Evolutionary conservation across 75 land plant genomes (phyloP).

Genomic region (Sequoia sempervirens): DNA sequence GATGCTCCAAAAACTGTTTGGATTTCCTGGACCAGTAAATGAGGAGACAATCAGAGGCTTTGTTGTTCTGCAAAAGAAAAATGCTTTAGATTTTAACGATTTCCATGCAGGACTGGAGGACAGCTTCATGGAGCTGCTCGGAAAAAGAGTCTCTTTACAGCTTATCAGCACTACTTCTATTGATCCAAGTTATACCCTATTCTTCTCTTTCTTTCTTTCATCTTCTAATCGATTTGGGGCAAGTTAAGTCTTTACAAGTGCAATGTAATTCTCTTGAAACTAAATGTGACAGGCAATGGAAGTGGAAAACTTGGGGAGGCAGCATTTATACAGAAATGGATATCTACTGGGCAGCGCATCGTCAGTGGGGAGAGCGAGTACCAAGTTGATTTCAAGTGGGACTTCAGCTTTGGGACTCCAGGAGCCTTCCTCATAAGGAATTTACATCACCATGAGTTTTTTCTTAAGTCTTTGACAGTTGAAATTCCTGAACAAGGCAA

Average conservation of each 20-base stretch:
- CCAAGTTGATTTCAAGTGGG: slow-evolving; percentile 11
- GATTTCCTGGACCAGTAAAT: background rate
- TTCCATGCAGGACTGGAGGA: background rate
- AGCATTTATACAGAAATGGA: slow-evolving; percentile 2
- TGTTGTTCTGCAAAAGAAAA: slow-evolving; percentile 2
- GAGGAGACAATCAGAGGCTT: background rate
- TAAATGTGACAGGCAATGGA: background rate
- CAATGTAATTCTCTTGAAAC: background rate
- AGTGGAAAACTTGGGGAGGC: background rate
- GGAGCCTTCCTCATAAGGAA: slow-evolving; percentile 13
- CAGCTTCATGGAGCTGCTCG: background rate
- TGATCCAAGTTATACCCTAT: background rate
- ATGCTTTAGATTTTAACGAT: slow-evolving; percentile 7
- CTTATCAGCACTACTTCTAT: slow-evolving; percentile 5
- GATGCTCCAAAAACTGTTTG: background rate
- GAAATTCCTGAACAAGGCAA: slow-evolving; percentile 8
- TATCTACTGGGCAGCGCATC: background rate
- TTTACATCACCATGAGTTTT: slow-evolving; percentile 13
- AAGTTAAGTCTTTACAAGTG: background rate
- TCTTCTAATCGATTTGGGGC: too few relatives aligned
- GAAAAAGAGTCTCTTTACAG: background rate
- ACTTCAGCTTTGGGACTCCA: slow-evolving; percentile 10
- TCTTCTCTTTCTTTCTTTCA: background rate
- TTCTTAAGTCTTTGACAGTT: slow-evolving; percentile 10
- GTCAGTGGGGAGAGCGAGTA: slow-evolving; percentile 3